A percentile compares a stretch with the other conserved stretches of the same genome.
phyloP scores from a whole-genome alignment of 345 rosid species.

The Cardamine occulta region DNA sequence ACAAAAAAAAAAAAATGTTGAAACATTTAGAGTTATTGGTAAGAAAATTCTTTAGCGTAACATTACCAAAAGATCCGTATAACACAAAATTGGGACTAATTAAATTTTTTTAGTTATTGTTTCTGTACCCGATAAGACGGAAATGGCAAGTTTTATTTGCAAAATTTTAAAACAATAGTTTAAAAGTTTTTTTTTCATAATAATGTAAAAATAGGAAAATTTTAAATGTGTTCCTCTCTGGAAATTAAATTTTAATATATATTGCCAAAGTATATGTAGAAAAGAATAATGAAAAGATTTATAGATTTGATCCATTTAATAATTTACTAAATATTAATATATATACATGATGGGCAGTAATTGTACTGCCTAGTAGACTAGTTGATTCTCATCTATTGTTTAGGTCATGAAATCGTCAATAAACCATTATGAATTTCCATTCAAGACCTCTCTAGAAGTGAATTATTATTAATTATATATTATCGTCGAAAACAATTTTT shows the following conservation, averaged over 20 bases:
- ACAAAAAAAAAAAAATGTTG: background rate
- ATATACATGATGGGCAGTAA: background rate
- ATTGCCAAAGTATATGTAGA: background rate
- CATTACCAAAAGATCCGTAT: background rate
- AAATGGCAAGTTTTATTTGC: background rate
- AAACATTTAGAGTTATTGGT: background rate
- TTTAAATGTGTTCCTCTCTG: background rate
- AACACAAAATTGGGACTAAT: background rate
- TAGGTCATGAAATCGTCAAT: background rate
- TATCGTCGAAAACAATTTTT: background rate
- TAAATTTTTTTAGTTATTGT: too few species aligned
- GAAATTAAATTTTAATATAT: background rate
- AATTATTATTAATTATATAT: background rate
- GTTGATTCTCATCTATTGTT: background rate
- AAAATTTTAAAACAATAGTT: background rate
- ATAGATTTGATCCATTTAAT: background rate
- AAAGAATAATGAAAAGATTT: background rate
- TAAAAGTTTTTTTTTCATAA: background rate
- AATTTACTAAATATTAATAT: background rate
- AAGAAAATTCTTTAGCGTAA: background rate
- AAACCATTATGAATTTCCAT: background rate
- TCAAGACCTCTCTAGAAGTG: background rate
- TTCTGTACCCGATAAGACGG: background rate
- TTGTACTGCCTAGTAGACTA: background rate
- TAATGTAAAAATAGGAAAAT: background rate